Percentiles rank a stretch among this genome's conserved stretches.
phyloP scores from a whole-genome alignment of 345 rosid genomes.

The Arabis alpina region DNA sequence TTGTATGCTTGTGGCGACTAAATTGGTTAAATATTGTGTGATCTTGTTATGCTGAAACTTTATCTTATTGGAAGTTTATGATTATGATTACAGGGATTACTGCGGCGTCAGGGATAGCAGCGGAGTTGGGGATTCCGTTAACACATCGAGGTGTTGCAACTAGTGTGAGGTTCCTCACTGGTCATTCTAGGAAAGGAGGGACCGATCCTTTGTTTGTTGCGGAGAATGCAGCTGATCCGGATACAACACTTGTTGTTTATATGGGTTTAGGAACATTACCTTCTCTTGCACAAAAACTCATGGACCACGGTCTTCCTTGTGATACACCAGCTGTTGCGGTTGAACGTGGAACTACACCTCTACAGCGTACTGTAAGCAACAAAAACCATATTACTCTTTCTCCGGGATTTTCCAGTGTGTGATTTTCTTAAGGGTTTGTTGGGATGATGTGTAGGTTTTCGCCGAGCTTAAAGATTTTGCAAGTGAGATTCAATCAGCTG shows the following conservation, averaged over 20 bases:
- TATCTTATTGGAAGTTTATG: slow-evolving; percentile 3
- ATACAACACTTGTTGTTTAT: slow-evolving; percentile 90
- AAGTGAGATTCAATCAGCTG: slow-evolving; percentile 57
- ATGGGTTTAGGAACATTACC: slow-evolving; percentile 98
- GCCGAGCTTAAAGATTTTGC: slow-evolving; percentile 81
- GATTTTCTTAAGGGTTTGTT: not conserved
- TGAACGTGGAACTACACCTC: slow-evolving; percentile 86
- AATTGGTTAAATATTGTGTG: too few species aligned
- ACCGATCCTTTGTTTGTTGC: slow-evolving; percentile 83
- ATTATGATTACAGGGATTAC: slow-evolving; percentile 72
- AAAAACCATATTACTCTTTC: not conserved
- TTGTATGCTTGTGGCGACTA: slow-evolving; percentile 1
- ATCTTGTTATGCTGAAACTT: not conserved
- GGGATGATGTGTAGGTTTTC: slow-evolving; percentile 60
- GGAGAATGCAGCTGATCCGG: slow-evolving; percentile 87
- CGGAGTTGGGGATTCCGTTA: slow-evolving; percentile 92
- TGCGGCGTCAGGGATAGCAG: slow-evolving; percentile 96
- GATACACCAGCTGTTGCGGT: slow-evolving; percentile 90
- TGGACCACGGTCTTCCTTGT: slow-evolving; percentile 80
- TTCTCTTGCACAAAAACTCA: slow-evolving; percentile 76
- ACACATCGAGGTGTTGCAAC: slow-evolving; percentile 91
- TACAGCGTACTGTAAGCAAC: slow-evolving; percentile 73
- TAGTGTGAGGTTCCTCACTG: slow-evolving; percentile 89
- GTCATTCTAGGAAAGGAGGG: slow-evolving; percentile 93
- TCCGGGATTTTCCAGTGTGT: not conserved